Percentiles rank a stretch among this genome's conserved stretches.
Evolutionary conservation across 768 basidiomycete species (phyloP).

Genomic region (Podaxis sp.): DNA sequence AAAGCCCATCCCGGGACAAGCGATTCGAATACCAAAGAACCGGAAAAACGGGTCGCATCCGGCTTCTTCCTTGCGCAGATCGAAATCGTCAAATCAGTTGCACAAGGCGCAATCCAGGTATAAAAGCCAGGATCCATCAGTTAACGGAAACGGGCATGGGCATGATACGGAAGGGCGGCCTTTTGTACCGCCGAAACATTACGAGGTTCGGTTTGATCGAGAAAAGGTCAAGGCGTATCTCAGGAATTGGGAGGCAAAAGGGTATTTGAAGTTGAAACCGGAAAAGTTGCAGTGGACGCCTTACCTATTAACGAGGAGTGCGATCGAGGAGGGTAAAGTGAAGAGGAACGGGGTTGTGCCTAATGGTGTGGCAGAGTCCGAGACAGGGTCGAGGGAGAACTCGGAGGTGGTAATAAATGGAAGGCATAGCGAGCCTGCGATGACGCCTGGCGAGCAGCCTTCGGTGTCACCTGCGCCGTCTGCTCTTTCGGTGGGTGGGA

Average conservation of each 20-base stretch:
- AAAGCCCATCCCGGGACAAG: conserved; percentile 71
- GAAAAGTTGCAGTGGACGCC: conserved; percentile 95
- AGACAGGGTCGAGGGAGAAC: background rate
- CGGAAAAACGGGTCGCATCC: conserved; percentile 58
- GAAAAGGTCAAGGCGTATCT: conserved; percentile 63
- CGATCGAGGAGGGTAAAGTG: conserved; percentile 20
- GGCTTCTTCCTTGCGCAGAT: background rate
- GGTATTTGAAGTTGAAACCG: conserved; percentile 68
- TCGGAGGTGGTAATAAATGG: background rate
- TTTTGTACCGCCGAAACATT: conserved; percentile 62
- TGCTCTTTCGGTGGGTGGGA: background rate
- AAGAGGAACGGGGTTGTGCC: background rate
- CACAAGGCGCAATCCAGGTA: conserved; percentile 50
- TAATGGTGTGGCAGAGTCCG: conserved; percentile 1
- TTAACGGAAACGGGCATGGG: conserved; percentile 26
- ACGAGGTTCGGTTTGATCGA: conserved; percentile 73
- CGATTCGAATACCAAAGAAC: conserved; percentile 69
- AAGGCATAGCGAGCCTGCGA: background rate
- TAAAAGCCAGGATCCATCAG: conserved; percentile 21
- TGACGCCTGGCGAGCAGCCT: background rate
- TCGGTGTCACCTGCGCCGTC: background rate
- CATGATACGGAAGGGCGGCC: conserved; percentile 42
- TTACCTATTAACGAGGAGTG: conserved; percentile 61
- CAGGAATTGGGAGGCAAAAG: conserved; percentile 69
- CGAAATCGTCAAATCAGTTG: conserved; percentile 41